These are phyloP conservation scores for Rhizopogon salebrosus DNA, from an alignment of 768 basidiomycete species.

Conservation along the genomic window DNA sequence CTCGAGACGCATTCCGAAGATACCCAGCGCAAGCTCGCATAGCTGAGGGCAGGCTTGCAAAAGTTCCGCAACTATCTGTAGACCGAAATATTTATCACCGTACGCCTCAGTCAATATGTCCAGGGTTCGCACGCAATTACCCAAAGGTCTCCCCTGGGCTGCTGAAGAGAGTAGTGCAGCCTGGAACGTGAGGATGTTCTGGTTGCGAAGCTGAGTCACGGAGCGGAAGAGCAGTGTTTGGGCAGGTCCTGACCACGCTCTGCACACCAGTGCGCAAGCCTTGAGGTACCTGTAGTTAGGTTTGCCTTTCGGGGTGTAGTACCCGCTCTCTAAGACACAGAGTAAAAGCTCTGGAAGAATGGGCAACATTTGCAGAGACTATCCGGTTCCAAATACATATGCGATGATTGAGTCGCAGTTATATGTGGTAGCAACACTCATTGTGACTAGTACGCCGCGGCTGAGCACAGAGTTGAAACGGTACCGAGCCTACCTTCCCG, in stretches of 20 bases:
- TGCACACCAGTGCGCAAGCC: slow-evolving; percentile 22
- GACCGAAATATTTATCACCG: neutral
- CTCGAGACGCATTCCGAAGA: slow-evolving; percentile 23
- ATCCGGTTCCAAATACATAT: no score
- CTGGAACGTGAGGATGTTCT: slow-evolving; percentile 9
- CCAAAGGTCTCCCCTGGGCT: slow-evolving; percentile 8
- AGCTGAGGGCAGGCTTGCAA: slow-evolving; percentile 26
- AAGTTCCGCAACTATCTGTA: slow-evolving; percentile 8
- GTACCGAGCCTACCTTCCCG: no score
- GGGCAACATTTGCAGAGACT: slow-evolving; percentile 6
- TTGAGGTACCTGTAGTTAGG: slow-evolving; percentile 18
- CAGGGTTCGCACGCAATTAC: slow-evolving; percentile 17
- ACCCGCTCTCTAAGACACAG: slow-evolving; percentile 18
- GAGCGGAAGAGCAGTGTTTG: slow-evolving; percentile 25
- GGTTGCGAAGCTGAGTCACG: slow-evolving; percentile 6
- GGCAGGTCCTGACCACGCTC: slow-evolving; percentile 23
- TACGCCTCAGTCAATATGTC: neutral
- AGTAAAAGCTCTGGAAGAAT: slow-evolving; percentile 21
- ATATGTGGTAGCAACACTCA: no score
- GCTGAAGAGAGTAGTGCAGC: slow-evolving; percentile 15
- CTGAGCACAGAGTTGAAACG: no score
- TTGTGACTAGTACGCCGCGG: no score
- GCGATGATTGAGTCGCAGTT: no score
- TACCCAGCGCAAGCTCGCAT: slow-evolving; percentile 29
- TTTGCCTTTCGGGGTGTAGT: slow-evolving; percentile 14